Evolutionary conservation across 108 stramenopile species (phyloP), one percentile per base, ranked within the genome.

Genomic region (Epipyxis sp.): DNA sequence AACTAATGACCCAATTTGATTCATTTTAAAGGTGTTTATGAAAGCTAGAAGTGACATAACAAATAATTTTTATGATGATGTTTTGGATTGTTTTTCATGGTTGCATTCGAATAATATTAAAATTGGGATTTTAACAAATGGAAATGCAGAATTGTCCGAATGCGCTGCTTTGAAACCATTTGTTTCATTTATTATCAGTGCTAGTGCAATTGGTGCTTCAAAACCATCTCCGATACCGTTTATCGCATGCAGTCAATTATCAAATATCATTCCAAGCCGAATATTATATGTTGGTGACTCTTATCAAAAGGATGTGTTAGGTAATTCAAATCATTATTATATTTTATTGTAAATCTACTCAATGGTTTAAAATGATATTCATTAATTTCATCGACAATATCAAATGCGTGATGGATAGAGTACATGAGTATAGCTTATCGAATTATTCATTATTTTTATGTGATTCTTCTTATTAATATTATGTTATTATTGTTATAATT

Each of bases 141-240:
- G 71, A 10, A 74, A 74, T 74, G 71, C 32, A 10, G 13, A 46
- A 42, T 10, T 35, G 6, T 27, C 71, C n/a, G 16, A 25, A 13
- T 68, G 65, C 20, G 40, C 20, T 37, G 27, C 42, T 39, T 37
- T 74, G 27, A 16, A 57, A 13, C 10, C 13, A 6, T 74, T 30
- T 54, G 46, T 27, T 42, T 6, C 3, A 27, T 29, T 34, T 32
- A 35, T 29, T 37, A 37, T 74, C 27, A 37, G n/a, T 27, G 6
- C 71, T 27, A 10, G 41, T 54, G 71, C 40, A 30, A 32, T 74
- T 16, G 71, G 71, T 6, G 27, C 27, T 20, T 27, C 71, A 10
- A 74, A 74, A 39, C 71, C 71, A 35, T 74, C 71, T 20, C 71
- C 46, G 3, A 42, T 74, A 13, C n/a, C n/a, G 10, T 74, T 74